phyloP scores from a whole-genome alignment of 163 green algal genomes.

The Prototheca cutis region DNA sequence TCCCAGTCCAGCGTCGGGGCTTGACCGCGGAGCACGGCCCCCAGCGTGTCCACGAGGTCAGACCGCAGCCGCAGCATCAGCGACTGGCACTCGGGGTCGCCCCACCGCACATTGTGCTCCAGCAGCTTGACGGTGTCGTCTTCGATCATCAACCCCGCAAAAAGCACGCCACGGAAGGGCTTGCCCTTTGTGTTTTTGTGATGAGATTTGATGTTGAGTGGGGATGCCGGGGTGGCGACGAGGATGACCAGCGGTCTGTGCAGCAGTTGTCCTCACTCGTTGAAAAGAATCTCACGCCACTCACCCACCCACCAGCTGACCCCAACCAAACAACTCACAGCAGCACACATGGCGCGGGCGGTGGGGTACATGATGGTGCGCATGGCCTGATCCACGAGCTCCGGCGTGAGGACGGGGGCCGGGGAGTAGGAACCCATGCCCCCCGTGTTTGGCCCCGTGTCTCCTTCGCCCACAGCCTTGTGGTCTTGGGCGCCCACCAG shows the following conservation, averaged over 20 bases:
- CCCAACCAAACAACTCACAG: not conserved
- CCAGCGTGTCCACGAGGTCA: slow-evolving; percentile 72
- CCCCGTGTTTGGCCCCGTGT: slow-evolving; percentile 96
- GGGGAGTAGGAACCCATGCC: slow-evolving; percentile 98
- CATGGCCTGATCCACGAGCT: slow-evolving; percentile 69
- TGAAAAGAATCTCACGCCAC: no score
- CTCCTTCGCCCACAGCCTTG: slow-evolving; percentile 86
- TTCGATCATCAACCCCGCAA: slow-evolving; percentile 89
- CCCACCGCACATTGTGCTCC: slow-evolving; percentile 98
- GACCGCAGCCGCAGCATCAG: slow-evolving; percentile 81
- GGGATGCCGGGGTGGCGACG: no score
- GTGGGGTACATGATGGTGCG: slow-evolving; percentile 77
- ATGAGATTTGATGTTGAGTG: no score
- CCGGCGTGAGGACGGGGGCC: slow-evolving; percentile 77
- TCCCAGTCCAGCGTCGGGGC: slow-evolving; percentile 17
- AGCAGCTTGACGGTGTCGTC: slow-evolving; percentile 70
- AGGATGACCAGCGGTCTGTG: no score
- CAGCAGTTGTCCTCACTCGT: no score
- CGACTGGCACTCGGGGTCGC: slow-evolving; percentile 95
- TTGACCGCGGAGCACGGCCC: slow-evolving; percentile 34
- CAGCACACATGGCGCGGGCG: slow-evolving; percentile 72
- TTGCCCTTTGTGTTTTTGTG: slow-evolving; percentile 35
- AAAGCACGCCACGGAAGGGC: slow-evolving; percentile 88
- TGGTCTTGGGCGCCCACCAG: slow-evolving; percentile 81
- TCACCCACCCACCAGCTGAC: no score